These are phyloP conservation scores for Aspergillus fumigatus DNA, from an alignment of 2,329 filamentous ascomycete genomes.

Conservation along the genomic window DNA sequence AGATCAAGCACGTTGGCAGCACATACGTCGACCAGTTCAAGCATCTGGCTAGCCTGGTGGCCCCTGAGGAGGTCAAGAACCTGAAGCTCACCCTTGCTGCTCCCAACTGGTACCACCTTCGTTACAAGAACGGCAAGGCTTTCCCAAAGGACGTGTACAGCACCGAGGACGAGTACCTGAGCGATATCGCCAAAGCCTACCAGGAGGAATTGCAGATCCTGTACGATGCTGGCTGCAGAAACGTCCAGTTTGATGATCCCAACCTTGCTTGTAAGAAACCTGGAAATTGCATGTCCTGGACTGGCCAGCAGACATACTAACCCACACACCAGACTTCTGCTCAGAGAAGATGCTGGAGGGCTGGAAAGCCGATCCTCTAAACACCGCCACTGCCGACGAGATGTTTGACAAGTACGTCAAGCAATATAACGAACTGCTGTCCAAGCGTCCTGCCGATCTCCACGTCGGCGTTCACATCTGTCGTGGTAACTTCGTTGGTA, in stretches of 20 bases:
- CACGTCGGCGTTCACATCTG: slow-evolving; percentile 75
- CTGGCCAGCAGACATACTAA: slow-evolving; percentile 1
- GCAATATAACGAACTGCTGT: slow-evolving; percentile 69
- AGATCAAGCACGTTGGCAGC: slow-evolving; percentile 55
- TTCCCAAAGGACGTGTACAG: slow-evolving; percentile 55
- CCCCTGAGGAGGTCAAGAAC: slow-evolving; percentile 58
- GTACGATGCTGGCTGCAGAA: slow-evolving; percentile 59
- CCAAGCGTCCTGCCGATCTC: slow-evolving; percentile 62
- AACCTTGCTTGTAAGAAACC: slow-evolving; percentile 58
- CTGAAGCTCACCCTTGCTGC: slow-evolving; percentile 66
- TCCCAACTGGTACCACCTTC: slow-evolving; percentile 66
- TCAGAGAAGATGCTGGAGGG: slow-evolving; percentile 66
- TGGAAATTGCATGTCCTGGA: slow-evolving; percentile 38
- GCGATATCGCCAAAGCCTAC: slow-evolving; percentile 62
- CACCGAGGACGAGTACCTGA: slow-evolving; percentile 59
- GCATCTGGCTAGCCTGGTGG: slow-evolving; percentile 55
- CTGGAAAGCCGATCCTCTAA: slow-evolving; percentile 64
- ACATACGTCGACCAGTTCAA: slow-evolving; percentile 57
- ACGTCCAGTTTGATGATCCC: slow-evolving; percentile 65
- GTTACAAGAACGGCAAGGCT: slow-evolving; percentile 52
- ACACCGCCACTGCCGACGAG: slow-evolving; percentile 63
- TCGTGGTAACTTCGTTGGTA: slow-evolving; percentile 61
- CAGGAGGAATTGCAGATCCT: slow-evolving; percentile 58
- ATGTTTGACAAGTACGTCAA: slow-evolving; percentile 71
- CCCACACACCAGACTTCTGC: slow-evolving; percentile 59